Evolutionary conservation across 257 asterid genomes (phyloP), one percentile per base, ranked within the genome.

Genomic region (Scutellaria galericulata): DNA sequence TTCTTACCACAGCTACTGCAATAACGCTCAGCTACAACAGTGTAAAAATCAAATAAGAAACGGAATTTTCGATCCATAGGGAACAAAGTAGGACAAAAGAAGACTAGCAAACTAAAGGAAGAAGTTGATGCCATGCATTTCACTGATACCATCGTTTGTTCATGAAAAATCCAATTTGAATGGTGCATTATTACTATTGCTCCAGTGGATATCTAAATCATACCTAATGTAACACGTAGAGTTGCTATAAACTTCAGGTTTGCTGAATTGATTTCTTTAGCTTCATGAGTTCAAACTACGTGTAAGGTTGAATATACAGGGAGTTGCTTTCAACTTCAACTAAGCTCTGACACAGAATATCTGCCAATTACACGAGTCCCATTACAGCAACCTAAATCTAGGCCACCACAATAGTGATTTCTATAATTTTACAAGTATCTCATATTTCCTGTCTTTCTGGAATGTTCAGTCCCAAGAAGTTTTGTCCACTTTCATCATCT

Each of bases 11-110:
- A 57, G 24, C 1, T 60, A 51, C 6, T 50, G 54, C 47, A 20
- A 66, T 37, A 12, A 64, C 24, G 53, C 10, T 45, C 55, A 18
- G 56, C 45, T 39, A 75, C 22, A 35, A 18, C 41, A 64, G 50
- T 44, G 48, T 22, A 40, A 7, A 55, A 64, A 75, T 58, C 65
- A 62, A 45, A 55, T 13, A 18, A 22, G 35, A 54, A 73, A 77
- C 22, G 1, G 5, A 22, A 44, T 24, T 41, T 42, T 54, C 61
- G 15, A 18, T 41, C 39, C 18, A 52, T 55, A 37, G 54, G 74
- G 63, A 39, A 40, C 14, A 35, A 40, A 44, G 37, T 75, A 62
- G 45, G 42, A 66, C 14, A 10, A 51, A 57, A 58, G 18, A 46
- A 41, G 24, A 70, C 1, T 3, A 18, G 8, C 66, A 24, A 51